phyloP scores from a whole-genome alignment of 2,329 filamentous ascomycete species.

The Xylaria hypoxylon region DNA sequence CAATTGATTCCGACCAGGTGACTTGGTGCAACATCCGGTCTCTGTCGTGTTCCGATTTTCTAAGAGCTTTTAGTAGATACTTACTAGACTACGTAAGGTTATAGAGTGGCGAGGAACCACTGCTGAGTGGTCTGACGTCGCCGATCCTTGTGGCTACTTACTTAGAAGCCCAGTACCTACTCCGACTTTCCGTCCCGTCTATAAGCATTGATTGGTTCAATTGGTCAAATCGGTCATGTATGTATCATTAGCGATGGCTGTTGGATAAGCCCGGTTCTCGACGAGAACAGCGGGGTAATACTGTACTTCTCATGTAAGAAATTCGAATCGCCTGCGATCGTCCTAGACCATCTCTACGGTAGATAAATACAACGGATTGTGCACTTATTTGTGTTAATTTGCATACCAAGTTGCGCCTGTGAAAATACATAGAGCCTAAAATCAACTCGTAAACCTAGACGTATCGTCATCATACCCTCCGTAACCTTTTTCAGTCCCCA shows the following conservation, averaged over 20 bases:
- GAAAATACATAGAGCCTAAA: conserved; percentile 40
- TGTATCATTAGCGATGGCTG: neutral
- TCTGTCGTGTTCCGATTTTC: neutral
- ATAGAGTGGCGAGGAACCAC: conserved; percentile 12
- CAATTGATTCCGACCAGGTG: conserved; percentile 10
- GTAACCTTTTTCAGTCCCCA: conserved; percentile 43
- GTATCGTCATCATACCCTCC: conserved; percentile 40
- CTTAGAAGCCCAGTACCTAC: neutral
- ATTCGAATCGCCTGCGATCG: neutral
- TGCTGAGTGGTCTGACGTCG: conserved; percentile 17
- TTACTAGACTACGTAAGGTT: too few species aligned
- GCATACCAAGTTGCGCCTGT: conserved; percentile 35
- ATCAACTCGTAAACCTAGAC: conserved; percentile 35
- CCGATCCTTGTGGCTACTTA: neutral
- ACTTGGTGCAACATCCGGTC: neutral
- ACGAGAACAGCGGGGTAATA: conserved; percentile 9
- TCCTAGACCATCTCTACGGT: neutral
- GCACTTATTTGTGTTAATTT: conserved; percentile 31
- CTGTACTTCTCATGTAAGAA: neutral
- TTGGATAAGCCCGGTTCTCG: conserved; percentile 5
- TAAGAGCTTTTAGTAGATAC: neutral
- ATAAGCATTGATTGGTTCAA: conserved; percentile 15
- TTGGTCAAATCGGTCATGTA: neutral
- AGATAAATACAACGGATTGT: conserved; percentile 5
- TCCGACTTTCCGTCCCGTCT: conserved; percentile 1